phyloP scores from a whole-genome alignment of 1,139 yeast genomes.

The Hemisphaericaspora lyxosophila region DNA sequence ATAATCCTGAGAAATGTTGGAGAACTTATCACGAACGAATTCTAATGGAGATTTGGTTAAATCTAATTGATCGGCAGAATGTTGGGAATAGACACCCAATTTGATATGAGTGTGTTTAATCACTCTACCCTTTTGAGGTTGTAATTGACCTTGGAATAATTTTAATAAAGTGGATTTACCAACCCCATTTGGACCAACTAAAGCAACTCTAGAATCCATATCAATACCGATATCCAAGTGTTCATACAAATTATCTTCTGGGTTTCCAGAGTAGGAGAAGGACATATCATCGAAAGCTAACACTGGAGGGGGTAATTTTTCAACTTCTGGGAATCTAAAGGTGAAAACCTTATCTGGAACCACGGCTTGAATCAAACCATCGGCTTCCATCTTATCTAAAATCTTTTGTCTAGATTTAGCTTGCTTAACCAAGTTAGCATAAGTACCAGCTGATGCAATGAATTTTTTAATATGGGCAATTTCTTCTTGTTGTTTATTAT shows the following conservation, averaged over 20 bases:
- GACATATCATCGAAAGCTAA: conserved; percentile 94
- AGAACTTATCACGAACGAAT: conserved; percentile 92
- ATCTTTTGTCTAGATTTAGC: conserved; percentile 99
- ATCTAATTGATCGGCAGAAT: conserved; percentile 97
- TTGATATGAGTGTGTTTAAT: conserved; percentile 97
- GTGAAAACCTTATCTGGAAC: conserved; percentile 90
- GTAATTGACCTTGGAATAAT: conserved; percentile 92
- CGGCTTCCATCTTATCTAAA: conserved; percentile 99
- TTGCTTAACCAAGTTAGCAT: conserved; percentile 97
- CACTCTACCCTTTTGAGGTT: conserved; percentile 90
- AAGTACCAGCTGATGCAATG: conserved; percentile 99
- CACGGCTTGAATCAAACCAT: conserved; percentile 93
- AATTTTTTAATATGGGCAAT: conserved; percentile 97
- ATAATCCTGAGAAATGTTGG: conserved; percentile 90
- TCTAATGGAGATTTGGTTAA: conserved; percentile 92
- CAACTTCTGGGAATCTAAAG: conserved; percentile 92
- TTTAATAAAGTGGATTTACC: conserved; percentile 96
- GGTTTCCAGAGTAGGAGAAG: conserved; percentile 85
- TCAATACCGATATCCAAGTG: conserved; percentile 95
- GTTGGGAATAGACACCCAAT: conserved; percentile 98
- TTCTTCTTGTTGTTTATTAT: conserved; percentile 97
- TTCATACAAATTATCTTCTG: conserved; percentile 86
- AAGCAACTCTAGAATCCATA: conserved; percentile 98
- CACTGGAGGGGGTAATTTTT: conserved; percentile 98
- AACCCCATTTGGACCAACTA: conserved; percentile 99